These are phyloP conservation scores for Xylaria sp. DNA, from an alignment of 2,329 filamentous ascomycete genomes.

Conservation along the genomic window DNA sequence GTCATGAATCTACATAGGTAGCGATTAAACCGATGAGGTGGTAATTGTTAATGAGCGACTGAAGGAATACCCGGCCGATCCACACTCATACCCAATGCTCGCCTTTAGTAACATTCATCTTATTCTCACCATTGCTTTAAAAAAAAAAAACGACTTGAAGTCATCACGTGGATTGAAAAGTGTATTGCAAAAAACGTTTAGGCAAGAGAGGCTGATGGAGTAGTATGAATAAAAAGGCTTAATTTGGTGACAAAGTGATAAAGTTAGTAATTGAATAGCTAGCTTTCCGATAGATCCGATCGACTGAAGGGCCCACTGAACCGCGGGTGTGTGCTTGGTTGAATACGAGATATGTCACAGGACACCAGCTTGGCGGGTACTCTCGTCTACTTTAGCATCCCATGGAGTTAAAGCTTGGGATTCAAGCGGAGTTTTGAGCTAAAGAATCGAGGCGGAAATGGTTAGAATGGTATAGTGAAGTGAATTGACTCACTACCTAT, in stretches of 20 bases:
- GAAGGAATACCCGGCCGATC: background rate
- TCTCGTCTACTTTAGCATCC: slow-evolving; percentile 4
- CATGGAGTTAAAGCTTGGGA: background rate
- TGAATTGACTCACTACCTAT: slow-evolving; percentile 1
- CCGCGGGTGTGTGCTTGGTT: background rate
- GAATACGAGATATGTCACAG: slow-evolving; percentile 11
- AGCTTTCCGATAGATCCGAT: slow-evolving; percentile 23
- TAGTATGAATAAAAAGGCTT: too few relatives aligned
- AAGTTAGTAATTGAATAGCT: background rate
- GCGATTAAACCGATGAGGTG: background rate
- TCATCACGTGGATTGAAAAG: background rate
- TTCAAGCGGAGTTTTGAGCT: background rate
- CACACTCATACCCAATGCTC: background rate
- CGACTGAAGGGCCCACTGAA: slow-evolving; percentile 18
- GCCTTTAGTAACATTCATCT: background rate
- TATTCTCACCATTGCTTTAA: background rate
- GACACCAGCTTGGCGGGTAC: slow-evolving; percentile 6
- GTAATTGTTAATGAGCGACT: background rate
- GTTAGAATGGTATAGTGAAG: background rate
- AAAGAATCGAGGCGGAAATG: background rate
- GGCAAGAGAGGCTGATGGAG: background rate
- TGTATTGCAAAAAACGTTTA: background rate
- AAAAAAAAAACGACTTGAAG: background rate
- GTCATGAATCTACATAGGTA: background rate
- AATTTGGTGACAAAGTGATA: background rate